Conservation (phyloP, 1,139 yeast genomes). For the Yamadazyma spencermartinsiae region DNA sequence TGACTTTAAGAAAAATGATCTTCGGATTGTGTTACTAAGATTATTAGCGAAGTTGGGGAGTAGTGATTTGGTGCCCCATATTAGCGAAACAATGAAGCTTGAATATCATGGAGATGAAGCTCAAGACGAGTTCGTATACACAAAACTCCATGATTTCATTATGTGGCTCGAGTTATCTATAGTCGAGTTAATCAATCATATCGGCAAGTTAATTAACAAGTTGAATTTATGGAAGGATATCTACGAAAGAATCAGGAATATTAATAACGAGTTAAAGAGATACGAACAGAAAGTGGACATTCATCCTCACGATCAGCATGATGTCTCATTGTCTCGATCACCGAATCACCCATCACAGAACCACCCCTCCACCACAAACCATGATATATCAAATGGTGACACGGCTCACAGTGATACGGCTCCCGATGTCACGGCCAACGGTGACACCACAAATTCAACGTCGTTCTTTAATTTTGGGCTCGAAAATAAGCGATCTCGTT, state of each 20-base stretch:
- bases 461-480: slow-evolving; percentile 36
- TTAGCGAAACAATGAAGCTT: slow-evolving; percentile 7
- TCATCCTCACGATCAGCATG: slow-evolving; percentile 10
- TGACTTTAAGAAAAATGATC: slow-evolving; percentile 48
- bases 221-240: slow-evolving; percentile 56
- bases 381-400: too few relatives aligned
- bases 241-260: slow-evolving; percentile 27
- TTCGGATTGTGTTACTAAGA: slow-evolving; percentile 24
- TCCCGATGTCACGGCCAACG: background rate
- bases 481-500: slow-evolving; percentile 37
- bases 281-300: slow-evolving; percentile 22
- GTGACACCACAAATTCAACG: slow-evolving; percentile 2
- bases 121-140: slow-evolving; percentile 15
- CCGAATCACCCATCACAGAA: background rate
- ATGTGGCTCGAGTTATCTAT: slow-evolving; percentile 33
- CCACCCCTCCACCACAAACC: too few relatives aligned
- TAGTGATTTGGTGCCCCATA: slow-evolving; percentile 9
- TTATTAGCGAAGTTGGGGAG: slow-evolving; percentile 18
- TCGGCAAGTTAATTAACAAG: slow-evolving; percentile 37
- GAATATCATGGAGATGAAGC: slow-evolving; percentile 15
- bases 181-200: slow-evolving; percentile 38
- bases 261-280: slow-evolving; percentile 32
- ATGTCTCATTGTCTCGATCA: slow-evolving; percentile 4
- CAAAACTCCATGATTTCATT: slow-evolving; percentile 21
- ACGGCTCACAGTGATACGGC: too few relatives aligned